Conservation (phyloP, 768 basidiomycete genomes). For the Boletus fagicola region DNA sequence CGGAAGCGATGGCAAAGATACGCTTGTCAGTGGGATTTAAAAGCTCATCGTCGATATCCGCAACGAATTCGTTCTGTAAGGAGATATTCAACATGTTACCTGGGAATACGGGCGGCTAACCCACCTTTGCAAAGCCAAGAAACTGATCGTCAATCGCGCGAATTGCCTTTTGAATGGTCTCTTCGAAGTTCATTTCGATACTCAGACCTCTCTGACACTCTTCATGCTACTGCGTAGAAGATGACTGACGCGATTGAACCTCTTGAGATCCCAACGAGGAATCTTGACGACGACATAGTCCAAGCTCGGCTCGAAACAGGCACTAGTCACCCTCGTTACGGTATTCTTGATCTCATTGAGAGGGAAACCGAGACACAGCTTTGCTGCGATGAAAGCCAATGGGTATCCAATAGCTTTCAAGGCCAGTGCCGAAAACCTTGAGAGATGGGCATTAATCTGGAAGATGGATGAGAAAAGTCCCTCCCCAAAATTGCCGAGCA, state of each 20-base stretch:
- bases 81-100: not conserved
- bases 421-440: slow-evolving; percentile 94
- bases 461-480: slow-evolving; percentile 2
- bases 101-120: slow-evolving; percentile 1
- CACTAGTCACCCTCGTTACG: slow-evolving; percentile 93
- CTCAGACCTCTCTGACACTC: slow-evolving; percentile 99
- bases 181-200: slow-evolving; percentile 96
- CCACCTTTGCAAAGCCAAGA: slow-evolving; percentile 82
- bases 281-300: slow-evolving; percentile 99
- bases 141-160: slow-evolving; percentile 96
- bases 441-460: slow-evolving; percentile 93
- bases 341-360: slow-evolving; percentile 98
- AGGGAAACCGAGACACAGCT: slow-evolving; percentile 95
- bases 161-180: slow-evolving; percentile 98
- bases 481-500: slow-evolving; percentile 4
- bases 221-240: slow-evolving; percentile 96
- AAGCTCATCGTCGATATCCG: slow-evolving; percentile 91
- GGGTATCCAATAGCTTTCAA: slow-evolving; percentile 99
- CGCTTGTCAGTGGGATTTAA: slow-evolving; percentile 95
- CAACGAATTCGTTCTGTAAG: slow-evolving; percentile 79
- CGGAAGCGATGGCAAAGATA: slow-evolving; percentile 92
- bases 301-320: slow-evolving; percentile 97
- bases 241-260: slow-evolving; percentile 92
- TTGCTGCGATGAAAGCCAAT: slow-evolving; percentile 96
- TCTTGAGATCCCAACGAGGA: slow-evolving; percentile 98